Percentiles rank a stretch among this genome's conserved stretches.
phyloP scores from a whole-genome alignment of 2,329 filamentous ascomycete species.

The Alternaria viburni region DNA sequence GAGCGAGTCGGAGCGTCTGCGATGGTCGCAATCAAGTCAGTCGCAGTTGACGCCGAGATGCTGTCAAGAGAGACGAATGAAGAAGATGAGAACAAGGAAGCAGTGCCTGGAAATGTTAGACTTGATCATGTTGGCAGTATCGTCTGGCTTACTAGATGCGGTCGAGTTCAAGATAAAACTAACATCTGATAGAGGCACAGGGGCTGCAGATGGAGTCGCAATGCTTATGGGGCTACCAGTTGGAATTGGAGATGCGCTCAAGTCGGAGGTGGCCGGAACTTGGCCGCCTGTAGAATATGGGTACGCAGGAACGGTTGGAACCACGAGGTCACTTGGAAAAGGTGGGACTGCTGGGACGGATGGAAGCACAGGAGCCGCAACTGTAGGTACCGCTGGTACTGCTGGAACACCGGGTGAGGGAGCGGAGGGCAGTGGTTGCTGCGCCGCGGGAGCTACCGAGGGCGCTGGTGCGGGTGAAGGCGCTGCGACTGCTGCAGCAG shows the following conservation, averaged over 20 bases:
- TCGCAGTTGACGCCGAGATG: constrained; percentile 7
- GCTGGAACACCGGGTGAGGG: constrained; percentile 5
- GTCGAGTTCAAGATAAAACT: constrained; percentile 23
- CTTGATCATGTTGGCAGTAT: not conserved
- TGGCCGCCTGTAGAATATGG: constrained; percentile 37
- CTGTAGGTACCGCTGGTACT: constrained; percentile 15
- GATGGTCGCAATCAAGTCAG: constrained; percentile 1
- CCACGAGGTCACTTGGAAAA: constrained; percentile 42
- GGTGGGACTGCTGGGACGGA: constrained; percentile 42
- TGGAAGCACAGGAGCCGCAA: constrained; percentile 15
- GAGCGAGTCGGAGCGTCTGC: constrained; percentile 7
- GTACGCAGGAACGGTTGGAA: constrained; percentile 41
- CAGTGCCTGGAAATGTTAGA: constrained; percentile 5
- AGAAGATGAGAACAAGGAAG: not conserved
- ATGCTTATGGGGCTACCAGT: constrained; percentile 9
- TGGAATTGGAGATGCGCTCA: constrained; percentile 13
- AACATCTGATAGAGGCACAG: constrained; percentile 3
- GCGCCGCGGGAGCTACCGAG: not conserved
- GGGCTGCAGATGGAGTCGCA: constrained; percentile 2
- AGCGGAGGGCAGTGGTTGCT: constrained; percentile 9
- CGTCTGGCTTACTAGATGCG: constrained; percentile 10
- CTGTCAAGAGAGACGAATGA: not conserved
- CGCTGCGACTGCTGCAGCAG: not conserved
- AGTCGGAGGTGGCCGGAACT: constrained; percentile 8
- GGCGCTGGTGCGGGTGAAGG: not conserved